Percentiles rank a stretch among this genome's conserved stretches.
phyloP scores from a whole-genome alignment of 768 basidiomycete genomes.

The Tricholoma bakamatsutake region DNA sequence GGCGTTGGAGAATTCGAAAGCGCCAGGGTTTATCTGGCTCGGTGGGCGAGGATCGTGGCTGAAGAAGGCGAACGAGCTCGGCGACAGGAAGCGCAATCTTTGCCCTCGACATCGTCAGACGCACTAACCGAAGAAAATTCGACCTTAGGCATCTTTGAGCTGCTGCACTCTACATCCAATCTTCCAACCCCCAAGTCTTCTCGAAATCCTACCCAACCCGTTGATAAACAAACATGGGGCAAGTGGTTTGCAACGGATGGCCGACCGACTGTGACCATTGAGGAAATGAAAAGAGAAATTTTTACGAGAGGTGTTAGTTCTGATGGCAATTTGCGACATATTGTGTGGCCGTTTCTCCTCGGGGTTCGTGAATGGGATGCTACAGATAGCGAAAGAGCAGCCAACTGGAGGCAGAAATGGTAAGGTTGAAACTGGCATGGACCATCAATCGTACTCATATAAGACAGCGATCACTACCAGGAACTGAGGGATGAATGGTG shows the following conservation, averaged over 20 bases:
- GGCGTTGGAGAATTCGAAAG: conserved; percentile 96
- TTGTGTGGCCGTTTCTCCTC: conserved; percentile 88
- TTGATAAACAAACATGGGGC: conserved; percentile 68
- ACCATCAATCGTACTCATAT: background rate
- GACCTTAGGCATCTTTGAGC: conserved; percentile 82
- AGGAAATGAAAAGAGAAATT: conserved; percentile 71
- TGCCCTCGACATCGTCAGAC: conserved; percentile 46
- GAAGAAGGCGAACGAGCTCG: conserved; percentile 95
- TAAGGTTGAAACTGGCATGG: conserved; percentile 22
- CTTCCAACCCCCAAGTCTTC: conserved; percentile 80
- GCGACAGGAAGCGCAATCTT: conserved; percentile 66
- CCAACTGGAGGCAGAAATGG: conserved; percentile 60
- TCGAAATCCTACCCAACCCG: conserved; percentile 70
- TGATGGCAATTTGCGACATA: conserved; percentile 52
- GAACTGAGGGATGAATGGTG: conserved; percentile 77
- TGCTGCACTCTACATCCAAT: conserved; percentile 73
- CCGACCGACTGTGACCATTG: conserved; percentile 52
- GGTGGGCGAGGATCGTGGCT: conserved; percentile 96
- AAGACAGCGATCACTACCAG: conserved; percentile 58
- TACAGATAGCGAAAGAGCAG: conserved; percentile 53
- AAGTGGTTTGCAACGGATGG: conserved; percentile 77
- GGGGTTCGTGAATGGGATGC: conserved; percentile 81
- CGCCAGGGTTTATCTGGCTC: conserved; percentile 90
- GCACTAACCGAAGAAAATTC: conserved; percentile 58
- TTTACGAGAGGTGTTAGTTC: conserved; percentile 69